phyloP scores from a whole-genome alignment of 2,329 filamentous ascomycete genomes.

The Xylaria sp. region DNA sequence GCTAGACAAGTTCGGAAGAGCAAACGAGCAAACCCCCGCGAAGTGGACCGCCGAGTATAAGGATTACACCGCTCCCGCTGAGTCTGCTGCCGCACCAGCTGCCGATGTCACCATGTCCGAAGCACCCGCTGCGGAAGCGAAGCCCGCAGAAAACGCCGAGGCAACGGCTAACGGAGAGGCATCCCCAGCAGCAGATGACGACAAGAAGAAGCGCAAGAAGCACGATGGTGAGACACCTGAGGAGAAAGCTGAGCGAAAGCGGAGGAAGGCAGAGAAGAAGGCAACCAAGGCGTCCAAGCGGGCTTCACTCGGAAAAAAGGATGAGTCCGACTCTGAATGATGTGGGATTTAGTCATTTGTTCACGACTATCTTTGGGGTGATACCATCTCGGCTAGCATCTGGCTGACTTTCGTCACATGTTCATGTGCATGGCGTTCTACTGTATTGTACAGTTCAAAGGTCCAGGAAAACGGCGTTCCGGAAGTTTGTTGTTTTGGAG shows the following conservation, averaged over 20 bases:
- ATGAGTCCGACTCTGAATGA: slow-evolving; percentile 60
- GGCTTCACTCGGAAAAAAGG: slow-evolving; percentile 56
- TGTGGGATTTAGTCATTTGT: slow-evolving; percentile 13
- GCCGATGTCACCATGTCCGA: slow-evolving; percentile 51
- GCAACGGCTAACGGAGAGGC: slow-evolving; percentile 43
- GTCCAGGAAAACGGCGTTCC: slow-evolving; percentile 39
- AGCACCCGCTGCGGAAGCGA: slow-evolving; percentile 47
- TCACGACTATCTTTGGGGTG: slow-evolving; percentile 33
- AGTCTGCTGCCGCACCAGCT: slow-evolving; percentile 47
- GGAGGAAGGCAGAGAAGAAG: slow-evolving; percentile 66
- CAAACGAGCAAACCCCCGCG: slow-evolving; percentile 90
- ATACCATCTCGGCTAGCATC: slow-evolving; percentile 34
- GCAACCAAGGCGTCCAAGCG: slow-evolving; percentile 63
- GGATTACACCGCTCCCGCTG: slow-evolving; percentile 71
- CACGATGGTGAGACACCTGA: slow-evolving; percentile 77
- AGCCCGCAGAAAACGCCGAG: slow-evolving; percentile 47
- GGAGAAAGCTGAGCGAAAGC: slow-evolving; percentile 67
- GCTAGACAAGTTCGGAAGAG: slow-evolving; percentile 94
- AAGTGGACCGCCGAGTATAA: slow-evolving; percentile 94
- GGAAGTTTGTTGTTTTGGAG: slow-evolving; percentile 29
- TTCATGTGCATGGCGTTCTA: slow-evolving; percentile 35
- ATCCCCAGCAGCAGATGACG: slow-evolving; percentile 57
- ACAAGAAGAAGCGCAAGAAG: slow-evolving; percentile 83
- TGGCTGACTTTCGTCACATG: slow-evolving; percentile 29
- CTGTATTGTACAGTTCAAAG: slow-evolving; percentile 39